Evolutionary conservation across 1,284 basidiomycete species (phyloP), one percentile per base, ranked within the genome.

Genomic region (Ceratobasidium sp.): DNA sequence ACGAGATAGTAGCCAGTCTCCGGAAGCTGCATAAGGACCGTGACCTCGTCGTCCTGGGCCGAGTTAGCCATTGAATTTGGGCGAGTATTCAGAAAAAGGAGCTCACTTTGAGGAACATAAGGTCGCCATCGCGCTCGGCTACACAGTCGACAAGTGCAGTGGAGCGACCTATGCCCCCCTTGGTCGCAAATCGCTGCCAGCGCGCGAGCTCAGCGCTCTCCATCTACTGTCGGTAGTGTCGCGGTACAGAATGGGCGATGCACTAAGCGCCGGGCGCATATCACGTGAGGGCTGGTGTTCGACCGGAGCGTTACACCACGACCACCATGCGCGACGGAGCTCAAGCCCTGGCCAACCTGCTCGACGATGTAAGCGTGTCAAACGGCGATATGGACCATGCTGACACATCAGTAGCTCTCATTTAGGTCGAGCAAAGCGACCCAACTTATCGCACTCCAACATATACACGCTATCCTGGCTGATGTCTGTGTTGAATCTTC

Each of bases 41-140:
- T 89, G 68, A 97, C 92, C 80, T 92, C 90, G 82, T 97, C 95
- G 80, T 91, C 93, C 93, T 94, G 80, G 42, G 71, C 52, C n/a
- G 42, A 23, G 65, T 71, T 28, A 74, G 26, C 28, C 20, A 61
- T 26, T 33, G 62, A 23, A 26, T 5, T 23, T 28, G 20, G 15
- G 64, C 20, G 5, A 46, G 9, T 26, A 67, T 12, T 33, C 17
- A 13, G 46, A 67, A 50, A 85, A 88, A 67, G 77, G 23, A 20
- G 59, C 59, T 20, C 38, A 91, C 93, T 87, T 93, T 91, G 79
- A 96, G 86, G 83, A 96, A 96, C 95, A 97, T 97, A 73, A 97
- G 88, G 84, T 96, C 94, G 62, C 93, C 92, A 13, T 90, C 86
- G 59, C 89, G 87, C 83, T 95, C 91, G 1, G 94, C 94, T 9